Base-by-base conservation (phyloP, 352 stramenopile genomes). In the Globisporangium echinulatum region DNA sequence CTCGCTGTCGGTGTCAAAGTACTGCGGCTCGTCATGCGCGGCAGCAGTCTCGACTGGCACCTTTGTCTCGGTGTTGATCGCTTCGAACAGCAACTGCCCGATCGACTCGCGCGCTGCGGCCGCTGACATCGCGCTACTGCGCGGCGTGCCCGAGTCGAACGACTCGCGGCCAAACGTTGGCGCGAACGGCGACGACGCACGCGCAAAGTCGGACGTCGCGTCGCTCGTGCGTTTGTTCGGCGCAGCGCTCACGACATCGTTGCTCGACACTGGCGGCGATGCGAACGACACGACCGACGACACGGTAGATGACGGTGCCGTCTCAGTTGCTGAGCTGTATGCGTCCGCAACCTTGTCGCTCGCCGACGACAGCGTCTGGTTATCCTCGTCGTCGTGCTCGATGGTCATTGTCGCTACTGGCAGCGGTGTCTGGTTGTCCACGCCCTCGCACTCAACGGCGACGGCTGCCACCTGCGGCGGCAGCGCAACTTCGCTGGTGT, bases 1-100 rank as follows among this genome's bases (percentile, higher is more conserved):
- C 15, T 67, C 61, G 48, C 54, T 67, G 42, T 67, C 61, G 11
- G 61, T 62, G 56, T 62, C 61, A 43, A 62, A 67, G 39, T 62
- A 62, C 17, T 67, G 61, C n/a, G 43, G 50, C 37, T 62, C 51
- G 2, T 62, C 61, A 1, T 59, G 55, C 5, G 52, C 36, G 0
- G 55, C 7, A 2, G 36, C 37, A 10, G 47, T 13, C 13, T 42
- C 40, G 3, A n/a, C 39, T 6, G 56, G 47, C 46, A 37, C 9
- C 44, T 62, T 67, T 15, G 50, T 17, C 14, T 57, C 60, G 9
- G 52, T 63, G 17, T 61, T 66, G 48, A 66, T 66, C 36, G 60
- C 47, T 19, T 61, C 47, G 38, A 66, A 66, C 5, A 66, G 39
- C 39, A 61, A 48, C 15, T 66, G 52, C 7, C 53, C 48, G 10